These are phyloP conservation scores for Nicotiana knightiana DNA, from an alignment of 257 asterid genomes.

Conservation along the genomic window DNA sequence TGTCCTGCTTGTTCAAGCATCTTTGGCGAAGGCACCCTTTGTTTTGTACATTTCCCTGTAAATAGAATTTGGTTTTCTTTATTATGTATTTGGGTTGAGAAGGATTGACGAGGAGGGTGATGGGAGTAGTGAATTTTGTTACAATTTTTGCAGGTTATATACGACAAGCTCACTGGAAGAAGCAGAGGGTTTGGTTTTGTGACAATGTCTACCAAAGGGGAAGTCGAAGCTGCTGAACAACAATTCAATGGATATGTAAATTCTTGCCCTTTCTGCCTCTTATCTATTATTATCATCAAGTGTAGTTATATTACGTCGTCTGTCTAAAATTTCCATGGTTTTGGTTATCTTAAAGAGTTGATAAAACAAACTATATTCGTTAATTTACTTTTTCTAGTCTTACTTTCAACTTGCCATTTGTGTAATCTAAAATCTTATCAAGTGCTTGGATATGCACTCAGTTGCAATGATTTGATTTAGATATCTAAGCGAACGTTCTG, in stretches of 20 bases:
- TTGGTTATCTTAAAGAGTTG: neutral
- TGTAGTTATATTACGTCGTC: neutral
- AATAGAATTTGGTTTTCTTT: neutral
- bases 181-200: constrained; percentile 94
- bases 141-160: constrained; percentile 60
- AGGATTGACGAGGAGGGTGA: neutral
- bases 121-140: neutral
- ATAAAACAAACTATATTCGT: neutral
- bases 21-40: neutral
- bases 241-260: constrained; percentile 83
- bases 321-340: neutral
- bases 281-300: neutral
- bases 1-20: neutral
- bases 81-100: neutral
- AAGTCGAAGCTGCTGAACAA: constrained; percentile 66
- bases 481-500: neutral
- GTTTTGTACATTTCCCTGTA: neutral
- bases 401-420: neutral
- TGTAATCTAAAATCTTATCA: neutral
- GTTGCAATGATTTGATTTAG: neutral
- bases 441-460: neutral
- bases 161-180: constrained; percentile 73
- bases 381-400: neutral
- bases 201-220: constrained; percentile 73
- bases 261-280: neutral